These are phyloP conservation scores for Penicillium diatomitis DNA, from an alignment of 495 filamentous ascomycete species.

Conservation along the genomic window DNA sequence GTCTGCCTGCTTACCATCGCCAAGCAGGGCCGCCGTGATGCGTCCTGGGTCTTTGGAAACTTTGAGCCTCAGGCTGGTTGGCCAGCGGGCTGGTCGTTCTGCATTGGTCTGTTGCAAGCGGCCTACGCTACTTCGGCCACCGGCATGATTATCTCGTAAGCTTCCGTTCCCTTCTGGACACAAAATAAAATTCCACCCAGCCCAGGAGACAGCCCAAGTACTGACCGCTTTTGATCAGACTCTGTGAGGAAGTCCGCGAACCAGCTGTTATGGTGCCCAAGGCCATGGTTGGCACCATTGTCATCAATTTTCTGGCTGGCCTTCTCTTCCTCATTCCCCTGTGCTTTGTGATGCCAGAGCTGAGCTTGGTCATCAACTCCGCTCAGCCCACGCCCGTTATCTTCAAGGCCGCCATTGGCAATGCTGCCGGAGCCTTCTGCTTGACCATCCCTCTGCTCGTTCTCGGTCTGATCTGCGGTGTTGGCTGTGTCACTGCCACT, in stretches of 20 bases:
- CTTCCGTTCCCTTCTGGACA: neutral
- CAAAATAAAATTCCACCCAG: neutral
- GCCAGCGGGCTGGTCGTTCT: conserved; percentile 49
- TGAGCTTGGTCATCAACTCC: conserved; percentile 42
- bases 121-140: conserved; percentile 48
- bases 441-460: conserved; percentile 58
- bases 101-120: conserved; percentile 47
- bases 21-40: conserved; percentile 32
- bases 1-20: conserved; percentile 45
- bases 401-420: conserved; percentile 15
- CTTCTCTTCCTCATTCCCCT: conserved; percentile 54
- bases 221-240: conserved; percentile 19
- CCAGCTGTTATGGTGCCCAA: conserved; percentile 51
- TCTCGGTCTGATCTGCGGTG: conserved; percentile 58
- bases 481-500: conserved; percentile 57
- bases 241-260: conserved; percentile 54
- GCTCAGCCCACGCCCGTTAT: conserved; percentile 28
- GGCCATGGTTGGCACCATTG: conserved; percentile 57
- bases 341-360: conserved; percentile 51
- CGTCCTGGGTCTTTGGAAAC: conserved; percentile 47
- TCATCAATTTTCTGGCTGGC: conserved; percentile 54
- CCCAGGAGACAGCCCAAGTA: too few species aligned
- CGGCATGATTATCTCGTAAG: conserved; percentile 29
- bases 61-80: conserved; percentile 46
- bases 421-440: conserved; percentile 47